These are phyloP conservation scores for Ilyonectria robusta DNA, from an alignment of 2,329 filamentous ascomycete genomes.

Conservation along the genomic window DNA sequence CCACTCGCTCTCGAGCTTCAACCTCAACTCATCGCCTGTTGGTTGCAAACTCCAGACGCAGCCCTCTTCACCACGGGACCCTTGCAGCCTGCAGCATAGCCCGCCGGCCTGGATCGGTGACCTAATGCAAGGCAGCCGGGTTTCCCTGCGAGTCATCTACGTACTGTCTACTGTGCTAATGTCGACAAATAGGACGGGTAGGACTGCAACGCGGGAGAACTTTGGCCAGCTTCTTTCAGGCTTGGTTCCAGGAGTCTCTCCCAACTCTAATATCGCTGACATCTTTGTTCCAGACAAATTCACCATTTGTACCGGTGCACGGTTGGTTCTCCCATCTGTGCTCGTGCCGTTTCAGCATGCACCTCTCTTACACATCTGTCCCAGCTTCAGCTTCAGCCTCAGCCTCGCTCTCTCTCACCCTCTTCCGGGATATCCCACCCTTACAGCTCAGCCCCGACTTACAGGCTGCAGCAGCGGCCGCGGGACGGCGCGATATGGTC, in stretches of 20 bases:
- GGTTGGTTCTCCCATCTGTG: background rate
- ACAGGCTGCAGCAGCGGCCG: background rate
- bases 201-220: background rate
- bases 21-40: background rate
- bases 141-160: background rate
- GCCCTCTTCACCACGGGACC: slow-evolving; percentile 7
- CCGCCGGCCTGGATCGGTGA: slow-evolving; percentile 17
- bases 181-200: background rate
- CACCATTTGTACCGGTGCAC: background rate
- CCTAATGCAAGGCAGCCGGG: slow-evolving; percentile 6
- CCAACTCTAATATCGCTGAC: background rate
- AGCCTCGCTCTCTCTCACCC: background rate
- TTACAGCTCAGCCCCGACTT: background rate
- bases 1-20: slow-evolving; percentile 5
- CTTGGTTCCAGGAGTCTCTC: background rate
- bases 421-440: background rate
- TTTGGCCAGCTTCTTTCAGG: background rate
- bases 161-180: background rate
- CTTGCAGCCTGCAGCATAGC: slow-evolving; percentile 18
- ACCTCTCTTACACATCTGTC: background rate
- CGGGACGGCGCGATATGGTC: background rate
- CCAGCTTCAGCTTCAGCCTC: background rate
- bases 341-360: background rate
- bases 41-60: slow-evolving; percentile 1
- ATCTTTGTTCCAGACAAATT: background rate